Conservation (phyloP, 2,329 filamentous ascomycete species). For the Rosellinia necatrix region DNA sequence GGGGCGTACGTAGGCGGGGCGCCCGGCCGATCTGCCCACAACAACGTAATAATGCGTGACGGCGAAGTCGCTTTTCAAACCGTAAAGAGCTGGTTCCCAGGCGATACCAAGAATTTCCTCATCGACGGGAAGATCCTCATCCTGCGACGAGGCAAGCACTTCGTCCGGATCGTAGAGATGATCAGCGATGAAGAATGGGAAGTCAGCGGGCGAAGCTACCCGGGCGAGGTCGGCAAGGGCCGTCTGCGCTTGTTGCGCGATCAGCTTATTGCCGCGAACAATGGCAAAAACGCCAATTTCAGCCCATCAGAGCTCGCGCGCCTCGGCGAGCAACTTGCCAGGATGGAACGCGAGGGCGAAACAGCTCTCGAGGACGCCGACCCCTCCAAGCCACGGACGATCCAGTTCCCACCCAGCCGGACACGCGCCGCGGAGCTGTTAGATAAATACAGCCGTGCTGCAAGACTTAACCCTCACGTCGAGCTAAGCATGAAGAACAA, state of each 20-base stretch:
- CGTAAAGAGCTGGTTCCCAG: constrained; percentile 62
- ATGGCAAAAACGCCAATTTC: constrained; percentile 10
- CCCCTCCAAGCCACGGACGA: constrained; percentile 2
- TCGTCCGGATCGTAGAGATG: constrained; percentile 64
- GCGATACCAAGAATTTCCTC: constrained; percentile 63
- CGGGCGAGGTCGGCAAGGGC: constrained; percentile 58
- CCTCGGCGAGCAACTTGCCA: constrained; percentile 23
- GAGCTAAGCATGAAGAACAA: constrained; percentile 20
- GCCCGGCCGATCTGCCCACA: constrained; percentile 42
- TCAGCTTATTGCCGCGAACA: constrained; percentile 21
- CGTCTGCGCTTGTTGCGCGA: constrained; percentile 50
- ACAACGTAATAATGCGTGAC: constrained; percentile 45
- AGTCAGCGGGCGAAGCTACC: constrained; percentile 54
- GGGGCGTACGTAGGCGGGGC: constrained; percentile 66
- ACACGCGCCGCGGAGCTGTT: constrained; percentile 28
- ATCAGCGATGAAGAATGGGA: constrained; percentile 60
- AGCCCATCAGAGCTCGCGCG: constrained; percentile 7
- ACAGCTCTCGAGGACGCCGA: constrained; percentile 44
- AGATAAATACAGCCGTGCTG: not conserved
- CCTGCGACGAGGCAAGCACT: constrained; percentile 67
- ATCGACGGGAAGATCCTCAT: constrained; percentile 64
- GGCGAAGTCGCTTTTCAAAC: constrained; percentile 64
- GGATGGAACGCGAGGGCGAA: constrained; percentile 18
- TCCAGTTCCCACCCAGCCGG: constrained; percentile 24
- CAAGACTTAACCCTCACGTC: not conserved